Percentiles rank a stretch among this genome's conserved stretches.
Conservation (phyloP, 805 yeast species). For the Lipomyces anomalus region DNA sequence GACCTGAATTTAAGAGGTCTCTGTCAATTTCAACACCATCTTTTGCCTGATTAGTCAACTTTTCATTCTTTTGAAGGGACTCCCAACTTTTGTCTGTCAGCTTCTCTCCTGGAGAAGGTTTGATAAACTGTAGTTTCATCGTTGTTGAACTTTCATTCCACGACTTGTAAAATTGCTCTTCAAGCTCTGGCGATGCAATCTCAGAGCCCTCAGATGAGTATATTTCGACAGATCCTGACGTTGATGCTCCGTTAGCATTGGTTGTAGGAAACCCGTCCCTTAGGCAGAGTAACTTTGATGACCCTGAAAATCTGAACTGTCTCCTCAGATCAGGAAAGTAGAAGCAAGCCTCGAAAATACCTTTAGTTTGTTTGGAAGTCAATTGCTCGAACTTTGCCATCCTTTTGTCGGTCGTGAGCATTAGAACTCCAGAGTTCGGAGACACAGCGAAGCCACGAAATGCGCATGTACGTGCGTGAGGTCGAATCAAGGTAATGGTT, state of each 20-base stretch:
- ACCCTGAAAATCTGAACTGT: conserved; percentile 20
- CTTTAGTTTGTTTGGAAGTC: conserved; percentile 1
- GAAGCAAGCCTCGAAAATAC: conserved; percentile 22
- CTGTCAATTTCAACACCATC: conserved; percentile 5
- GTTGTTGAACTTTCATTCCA: conserved; percentile 16
- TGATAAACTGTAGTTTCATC: conserved; percentile 17
- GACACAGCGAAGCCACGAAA: conserved; percentile 22
- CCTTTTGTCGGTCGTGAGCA: conserved; percentile 19
- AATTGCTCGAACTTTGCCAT: conserved; percentile 21
- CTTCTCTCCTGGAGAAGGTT: conserved; percentile 20
- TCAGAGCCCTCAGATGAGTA: conserved; percentile 9
- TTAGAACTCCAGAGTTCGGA: conserved; percentile 18
- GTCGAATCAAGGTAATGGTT: conserved; percentile 5
- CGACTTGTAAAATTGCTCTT: conserved; percentile 13
- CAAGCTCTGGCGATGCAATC: conserved; percentile 5
- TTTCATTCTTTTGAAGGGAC: conserved; percentile 12
- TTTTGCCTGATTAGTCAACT: conserved; percentile 2
- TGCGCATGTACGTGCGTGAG: conserved; percentile 21
- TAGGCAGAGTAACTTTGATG: conserved; percentile 12
- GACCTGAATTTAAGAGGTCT: conserved; percentile 4
- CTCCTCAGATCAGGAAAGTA: conserved; percentile 12
- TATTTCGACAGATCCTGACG: conserved; percentile 5
- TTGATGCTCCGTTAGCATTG: not conserved
- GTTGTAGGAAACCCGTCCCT: no score
- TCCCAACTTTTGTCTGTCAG: conserved; percentile 7